Base-by-base conservation (phyloP, 2,329 filamentous ascomycete species). In the Trichoderma sp. region DNA sequence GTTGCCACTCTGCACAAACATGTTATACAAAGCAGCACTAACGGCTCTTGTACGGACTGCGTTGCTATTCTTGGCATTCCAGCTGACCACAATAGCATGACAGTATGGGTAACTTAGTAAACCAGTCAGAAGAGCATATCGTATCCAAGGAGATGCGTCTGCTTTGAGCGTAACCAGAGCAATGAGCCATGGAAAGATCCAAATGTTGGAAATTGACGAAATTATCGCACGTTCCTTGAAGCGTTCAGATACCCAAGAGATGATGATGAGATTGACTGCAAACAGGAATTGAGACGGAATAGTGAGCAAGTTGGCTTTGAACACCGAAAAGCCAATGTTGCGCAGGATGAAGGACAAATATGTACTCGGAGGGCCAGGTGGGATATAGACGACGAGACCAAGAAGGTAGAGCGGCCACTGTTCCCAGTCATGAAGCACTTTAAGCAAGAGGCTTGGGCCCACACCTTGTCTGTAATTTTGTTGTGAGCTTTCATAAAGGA, bases 41-140 rank as follows among this genome's bases (percentile, higher is more conserved):
- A 91, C 86, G 0, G 88, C 87, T 14, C 89, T 80, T 12, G 87
- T 89, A 9, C 87, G 83, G 1, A 90, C 89, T 2, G 85, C 85
- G 58, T 88, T 88, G 0, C 87, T 84, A 74, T 90, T 91, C 60
- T 87, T 83, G 2, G 86, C 87, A 0, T 85, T 87, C 79, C 88
- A 86, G 0, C 86, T 88, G 0, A 89, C 88, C 51, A 88, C 81
- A 24, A 89, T 85, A 0, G 87, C 85, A 75, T 90, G 86, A 34
- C 53, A 74, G 58, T 80, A 81, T 0, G 81, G 81, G 53, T 78
- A 79, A 3, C 80, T 79, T 6, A 82, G 74, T 9, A 83, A 75
- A 6, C 77, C 78, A 0, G 77, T 78, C 68, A 81, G 74, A 21
- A 82, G 73, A 74, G 85, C 77, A 78, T 84, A 82, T 9, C 80